Evolutionary conservation across 106 monocot species (phyloP), one percentile per base, ranked within the genome.

Genomic region (Alisma plantagoaquatica): DNA sequence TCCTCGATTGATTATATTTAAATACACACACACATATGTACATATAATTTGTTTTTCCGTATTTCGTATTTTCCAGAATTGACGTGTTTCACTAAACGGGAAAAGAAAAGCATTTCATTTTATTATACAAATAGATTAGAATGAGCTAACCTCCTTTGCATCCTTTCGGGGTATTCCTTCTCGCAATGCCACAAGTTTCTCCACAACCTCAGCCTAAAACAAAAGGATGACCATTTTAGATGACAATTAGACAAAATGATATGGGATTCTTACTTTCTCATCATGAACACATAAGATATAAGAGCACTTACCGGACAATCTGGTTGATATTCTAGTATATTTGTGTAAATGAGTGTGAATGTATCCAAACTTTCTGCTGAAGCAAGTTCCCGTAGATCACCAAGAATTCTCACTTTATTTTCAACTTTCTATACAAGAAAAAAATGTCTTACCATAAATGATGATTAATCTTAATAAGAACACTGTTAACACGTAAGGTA

Each of bases 291-390:
- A 38, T 38, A 14, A 38, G n/a, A n/a, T n/a, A n/a, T n/a, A n/a
- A n/a, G n/a, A n/a, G n/a, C n/a, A n/a, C n/a, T n/a, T n/a, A 88
- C 94, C 25, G 94, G 94, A 68, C 94, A 94, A 68, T 94, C 94
- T 31, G 94, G 75, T 68, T 94, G 94, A 56, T 84, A 84, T 59
- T 94, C 94, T 18, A 94, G 77, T 33, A 94, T 94, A 62, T 84
- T 80, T 43, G 88, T 88, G 47, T 94, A 88, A 44, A 94, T 68
- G 41, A 94, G 77, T 33, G 94, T 94, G 59, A 94, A 94, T 26
- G 69, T 73, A 49, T 94, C 94, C 54, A 88, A 51, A 61, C 94
- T 94, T 66, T 88, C 94, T 43, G 94, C 94, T 27, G 94, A 94
- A 51, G 88, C 83, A 23, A 94, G 70, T 70, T 94, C 94, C 45